These are phyloP conservation scores for Boeremia lycopersici DNA, from an alignment of 2,329 filamentous ascomycete genomes.

Conservation along the genomic window DNA sequence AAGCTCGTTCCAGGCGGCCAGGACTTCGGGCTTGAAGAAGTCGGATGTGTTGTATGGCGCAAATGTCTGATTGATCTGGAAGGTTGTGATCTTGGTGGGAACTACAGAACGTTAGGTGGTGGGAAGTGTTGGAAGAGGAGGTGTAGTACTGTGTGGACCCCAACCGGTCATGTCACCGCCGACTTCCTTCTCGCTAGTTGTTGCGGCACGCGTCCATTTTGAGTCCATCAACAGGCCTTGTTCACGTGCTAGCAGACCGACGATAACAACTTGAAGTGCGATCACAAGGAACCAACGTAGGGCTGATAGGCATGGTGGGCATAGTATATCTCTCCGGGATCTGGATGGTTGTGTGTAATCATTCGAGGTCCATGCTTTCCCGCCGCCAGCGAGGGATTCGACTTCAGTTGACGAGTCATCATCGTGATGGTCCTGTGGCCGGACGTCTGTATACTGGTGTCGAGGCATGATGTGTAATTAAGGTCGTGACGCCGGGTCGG, in stretches of 20 bases:
- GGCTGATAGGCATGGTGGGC: conserved; percentile 20
- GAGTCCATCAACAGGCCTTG: conserved; percentile 35
- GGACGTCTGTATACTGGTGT: conserved; percentile 40
- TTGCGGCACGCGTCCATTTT: conserved; percentile 24
- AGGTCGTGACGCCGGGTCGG: conserved; percentile 30
- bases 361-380: conserved; percentile 34
- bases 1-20: conserved; percentile 43
- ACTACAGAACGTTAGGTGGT: conserved; percentile 22
- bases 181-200: conserved; percentile 36
- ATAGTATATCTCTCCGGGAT: conserved; percentile 27
- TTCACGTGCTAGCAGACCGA: conserved; percentile 38
- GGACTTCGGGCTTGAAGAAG: conserved; percentile 42
- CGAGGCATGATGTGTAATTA: conserved; percentile 32
- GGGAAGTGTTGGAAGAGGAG: background rate
- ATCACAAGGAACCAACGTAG: conserved; percentile 41
- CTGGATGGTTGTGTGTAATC: conserved; percentile 25
- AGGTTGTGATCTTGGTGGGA: conserved; percentile 41
- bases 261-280: conserved; percentile 37
- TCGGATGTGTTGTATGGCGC: conserved; percentile 45
- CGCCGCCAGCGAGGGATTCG: conserved; percentile 37
- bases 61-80: conserved; percentile 44
- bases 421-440: conserved; percentile 30
- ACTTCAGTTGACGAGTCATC: conserved; percentile 44
- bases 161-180: conserved; percentile 44
- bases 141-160: conserved; percentile 37